Evolutionary conservation across 345 rosid genomes (phyloP), one percentile per base, ranked within the genome.

Genomic region (Acer campestre): DNA sequence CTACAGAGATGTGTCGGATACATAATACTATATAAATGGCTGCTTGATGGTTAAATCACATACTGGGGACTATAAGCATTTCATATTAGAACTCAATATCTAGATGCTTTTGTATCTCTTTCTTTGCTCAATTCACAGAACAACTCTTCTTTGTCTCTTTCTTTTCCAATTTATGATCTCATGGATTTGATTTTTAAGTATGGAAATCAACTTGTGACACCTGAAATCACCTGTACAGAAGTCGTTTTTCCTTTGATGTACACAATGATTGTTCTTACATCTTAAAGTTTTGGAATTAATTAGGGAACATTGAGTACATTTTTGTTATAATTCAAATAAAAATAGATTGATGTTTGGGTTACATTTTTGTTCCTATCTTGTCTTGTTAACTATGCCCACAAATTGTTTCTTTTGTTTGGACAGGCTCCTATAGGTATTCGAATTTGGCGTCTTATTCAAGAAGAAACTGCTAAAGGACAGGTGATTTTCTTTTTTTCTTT

Each of bases 351-450:
- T 58, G 11, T 18, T 58, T n/a, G 62, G 35, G 35, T 5, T 31
- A 31, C 35, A 31, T 31, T 31, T 31, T 31, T 31, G 35, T 31
- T 31, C 35, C 35, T 31, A 31, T 31, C 35, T 4, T 31, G 35
- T 31, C 35, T 4, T 31, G 35, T 31, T 31, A 31, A 31, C 35
- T 31, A 31, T 31, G 35, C 35, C 35, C 56, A 4, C 22, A 59
- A 68, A 14, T 75, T 74, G 29, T 61, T 68, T 23, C 1, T 62
- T 76, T 77, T 48, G 73, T 81, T 73, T 80, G 61, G 61, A n/a
- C 84, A 95, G 99, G 97, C 97, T 77, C 99, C 97, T 61, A 79
- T 90, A 25, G 98, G 99, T 40, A 73, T 90, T 62, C 92, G 98
- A 80, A 75, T 95, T 70, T 87, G 75, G 91, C 89, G 87, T 75